phyloP scores from a whole-genome alignment of 225 moss, liverwort and hornwort species.

The Pseudoscleropodium purum region DNA sequence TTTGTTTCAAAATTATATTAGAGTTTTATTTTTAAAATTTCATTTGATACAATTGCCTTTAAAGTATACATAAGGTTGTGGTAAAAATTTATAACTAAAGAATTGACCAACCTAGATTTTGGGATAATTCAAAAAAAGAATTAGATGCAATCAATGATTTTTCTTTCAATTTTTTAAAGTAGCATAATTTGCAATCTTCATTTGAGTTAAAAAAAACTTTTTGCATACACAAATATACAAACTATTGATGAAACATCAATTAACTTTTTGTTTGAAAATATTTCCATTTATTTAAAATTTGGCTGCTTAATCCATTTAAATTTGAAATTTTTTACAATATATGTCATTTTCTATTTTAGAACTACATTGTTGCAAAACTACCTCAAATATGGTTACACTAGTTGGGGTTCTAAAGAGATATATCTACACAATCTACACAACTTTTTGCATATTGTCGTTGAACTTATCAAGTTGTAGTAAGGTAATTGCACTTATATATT shows the following conservation, averaged over 20 bases:
- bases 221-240: neutral
- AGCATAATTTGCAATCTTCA: neutral
- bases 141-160: neutral
- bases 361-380: neutral
- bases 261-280: neutral
- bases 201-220: neutral
- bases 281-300: too few species aligned
- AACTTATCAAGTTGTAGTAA: neutral
- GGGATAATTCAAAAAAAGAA: accelerated
- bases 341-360: neutral
- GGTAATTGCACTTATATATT: neutral
- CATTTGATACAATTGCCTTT: neutral
- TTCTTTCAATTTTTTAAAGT: neutral
- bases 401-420: neutral
- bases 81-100: neutral
- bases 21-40: neutral
- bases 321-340: neutral
- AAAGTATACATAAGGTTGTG: accelerated
- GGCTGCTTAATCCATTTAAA: too few species aligned
- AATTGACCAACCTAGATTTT: too few species aligned
- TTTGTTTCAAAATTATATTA: neutral
- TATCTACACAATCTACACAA: neutral
- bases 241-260: neutral
- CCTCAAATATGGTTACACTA: neutral
- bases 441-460: accelerated